phyloP scores from a whole-genome alignment of 345 rosid species.

The Rhodomyrtus tomentosa region DNA sequence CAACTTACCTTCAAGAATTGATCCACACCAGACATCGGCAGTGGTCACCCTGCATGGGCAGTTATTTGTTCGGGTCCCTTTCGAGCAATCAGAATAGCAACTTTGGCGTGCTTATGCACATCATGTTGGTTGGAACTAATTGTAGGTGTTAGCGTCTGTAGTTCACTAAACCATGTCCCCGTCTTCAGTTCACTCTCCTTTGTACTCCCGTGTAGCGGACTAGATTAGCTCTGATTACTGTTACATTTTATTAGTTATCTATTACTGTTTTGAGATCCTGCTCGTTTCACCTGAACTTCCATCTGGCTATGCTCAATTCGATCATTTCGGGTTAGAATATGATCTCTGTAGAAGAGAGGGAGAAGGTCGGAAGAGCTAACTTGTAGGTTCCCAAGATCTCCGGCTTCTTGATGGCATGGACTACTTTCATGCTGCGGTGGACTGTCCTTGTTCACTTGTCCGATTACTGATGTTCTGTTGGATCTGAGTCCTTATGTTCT shows the following conservation, averaged over 20 bases:
- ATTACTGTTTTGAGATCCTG: not conserved
- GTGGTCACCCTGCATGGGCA: constrained; percentile 73
- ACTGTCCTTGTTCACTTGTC: not conserved
- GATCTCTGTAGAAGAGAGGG: not conserved
- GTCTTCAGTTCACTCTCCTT: not conserved
- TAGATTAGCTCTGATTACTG: not conserved
- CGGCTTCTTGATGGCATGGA: not conserved
- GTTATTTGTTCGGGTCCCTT: constrained; percentile 56
- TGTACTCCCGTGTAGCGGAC: not conserved
- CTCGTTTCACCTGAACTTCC: not conserved
- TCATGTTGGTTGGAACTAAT: not conserved
- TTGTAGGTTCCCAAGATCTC: not conserved
- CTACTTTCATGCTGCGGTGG: not conserved
- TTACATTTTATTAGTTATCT: not conserved
- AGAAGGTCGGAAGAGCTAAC: not conserved
- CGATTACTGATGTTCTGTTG: not conserved
- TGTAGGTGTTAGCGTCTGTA: not conserved
- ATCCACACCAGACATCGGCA: constrained; percentile 60
- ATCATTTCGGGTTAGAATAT: not conserved
- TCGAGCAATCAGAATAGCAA: constrained; percentile 22
- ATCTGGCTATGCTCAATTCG: not conserved
- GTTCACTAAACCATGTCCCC: not conserved
- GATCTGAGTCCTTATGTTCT: not conserved
- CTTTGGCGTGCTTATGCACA: not conserved
- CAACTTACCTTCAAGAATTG: constrained; percentile 51